phyloP scores from a whole-genome alignment of 345 rosid species.

The Triadica sebifera region DNA sequence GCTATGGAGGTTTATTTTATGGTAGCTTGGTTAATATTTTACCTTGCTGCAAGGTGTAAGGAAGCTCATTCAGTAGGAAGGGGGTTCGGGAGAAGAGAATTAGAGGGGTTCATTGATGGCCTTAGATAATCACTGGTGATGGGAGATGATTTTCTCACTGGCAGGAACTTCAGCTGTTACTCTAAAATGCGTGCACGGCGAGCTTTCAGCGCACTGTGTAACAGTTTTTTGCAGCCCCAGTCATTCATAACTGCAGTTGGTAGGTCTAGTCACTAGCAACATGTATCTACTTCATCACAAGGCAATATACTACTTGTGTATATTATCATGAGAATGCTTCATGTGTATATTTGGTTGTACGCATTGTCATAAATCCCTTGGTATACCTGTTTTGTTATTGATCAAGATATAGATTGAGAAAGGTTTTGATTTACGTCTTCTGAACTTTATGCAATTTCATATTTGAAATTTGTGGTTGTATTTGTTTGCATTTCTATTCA shows the following conservation, averaged over 20 bases:
- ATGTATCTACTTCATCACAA: conserved; percentile 37
- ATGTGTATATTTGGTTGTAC: conserved; percentile 54
- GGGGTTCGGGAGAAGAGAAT: conserved; percentile 79
- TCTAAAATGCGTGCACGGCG: conserved; percentile 27
- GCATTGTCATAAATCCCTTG: conserved; percentile 36
- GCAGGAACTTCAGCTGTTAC: conserved; percentile 25
- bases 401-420: conserved; percentile 24
- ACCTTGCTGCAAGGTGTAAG: conserved; percentile 67
- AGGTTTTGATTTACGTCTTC: conserved; percentile 21
- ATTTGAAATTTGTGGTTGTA: neutral
- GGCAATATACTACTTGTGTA: conserved; percentile 46
- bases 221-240: conserved; percentile 36
- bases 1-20: conserved; percentile 76
- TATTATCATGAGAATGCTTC: conserved; percentile 40
- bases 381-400: conserved; percentile 17
- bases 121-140: conserved; percentile 40
- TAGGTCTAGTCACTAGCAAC: conserved; percentile 29
- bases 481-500: neutral
- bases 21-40: conserved; percentile 87
- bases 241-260: conserved; percentile 35
- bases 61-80: conserved; percentile 69
- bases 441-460: too few relatives aligned
- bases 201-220: conserved; percentile 32
- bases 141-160: conserved; percentile 21
- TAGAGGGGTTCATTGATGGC: conserved; percentile 72